Evolutionary conservation across 495 filamentous ascomycete genomes (phyloP).

Genomic region (Podospora bellae-mahoneyi): DNA sequence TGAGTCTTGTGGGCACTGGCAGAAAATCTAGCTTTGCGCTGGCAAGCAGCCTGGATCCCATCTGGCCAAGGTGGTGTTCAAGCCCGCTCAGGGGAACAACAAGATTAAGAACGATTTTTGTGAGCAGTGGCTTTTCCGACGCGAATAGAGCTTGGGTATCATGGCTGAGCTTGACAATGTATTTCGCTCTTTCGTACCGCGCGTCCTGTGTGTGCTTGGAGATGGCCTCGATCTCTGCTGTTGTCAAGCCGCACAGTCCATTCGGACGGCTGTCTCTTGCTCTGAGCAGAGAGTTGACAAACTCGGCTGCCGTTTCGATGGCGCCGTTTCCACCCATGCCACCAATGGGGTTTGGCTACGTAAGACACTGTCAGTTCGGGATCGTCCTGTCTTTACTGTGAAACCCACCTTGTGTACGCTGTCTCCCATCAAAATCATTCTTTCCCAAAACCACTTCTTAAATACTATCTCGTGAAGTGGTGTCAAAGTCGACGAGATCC

Average conservation of each 20-base stretch:
- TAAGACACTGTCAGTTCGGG: no score
- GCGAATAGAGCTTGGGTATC: slow-evolving; percentile 8
- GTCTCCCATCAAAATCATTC: no score
- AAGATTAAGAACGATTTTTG: background rate
- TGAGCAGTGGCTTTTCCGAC: slow-evolving; percentile 9
- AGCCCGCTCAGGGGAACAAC: slow-evolving; percentile 9
- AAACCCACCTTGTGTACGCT: no score
- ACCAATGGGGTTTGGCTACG: background rate
- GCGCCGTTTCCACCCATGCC: slow-evolving; percentile 42
- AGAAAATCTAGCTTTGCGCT: slow-evolving; percentile 9
- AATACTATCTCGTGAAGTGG: no score
- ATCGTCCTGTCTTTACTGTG: no score
- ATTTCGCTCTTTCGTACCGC: slow-evolving; percentile 9
- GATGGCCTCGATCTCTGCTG: slow-evolving; percentile 11
- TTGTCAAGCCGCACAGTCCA: slow-evolving; percentile 9
- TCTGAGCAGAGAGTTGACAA: slow-evolving; percentile 31
- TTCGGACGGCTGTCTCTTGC: slow-evolving; percentile 6
- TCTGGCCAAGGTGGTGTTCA: background rate
- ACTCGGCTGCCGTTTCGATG: slow-evolving; percentile 39
- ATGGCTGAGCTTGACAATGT: slow-evolving; percentile 11
- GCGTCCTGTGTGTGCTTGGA: slow-evolving; percentile 14
- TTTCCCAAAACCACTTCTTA: no score
- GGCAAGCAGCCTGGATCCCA: slow-evolving; percentile 6
- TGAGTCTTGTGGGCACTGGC: slow-evolving; percentile 3
- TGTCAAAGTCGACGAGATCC: no score